phyloP scores from a whole-genome alignment of 2,329 filamentous ascomycete genomes.

The Podosphaera fusca region DNA sequence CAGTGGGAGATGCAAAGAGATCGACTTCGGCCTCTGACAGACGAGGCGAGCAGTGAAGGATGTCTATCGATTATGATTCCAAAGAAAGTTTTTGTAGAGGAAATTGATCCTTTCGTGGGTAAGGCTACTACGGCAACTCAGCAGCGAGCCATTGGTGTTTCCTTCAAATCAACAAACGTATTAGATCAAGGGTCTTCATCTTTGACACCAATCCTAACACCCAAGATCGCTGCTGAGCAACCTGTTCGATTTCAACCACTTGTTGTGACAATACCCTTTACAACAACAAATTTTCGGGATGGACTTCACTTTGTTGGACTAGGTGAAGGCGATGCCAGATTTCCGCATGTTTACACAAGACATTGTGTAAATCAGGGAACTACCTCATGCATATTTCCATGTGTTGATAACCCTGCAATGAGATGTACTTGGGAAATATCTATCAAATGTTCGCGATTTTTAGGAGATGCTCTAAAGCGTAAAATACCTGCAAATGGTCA shows the following conservation, averaged over 20 bases:
- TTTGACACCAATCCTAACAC: conserved; percentile 13
- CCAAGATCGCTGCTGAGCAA: conserved; percentile 17
- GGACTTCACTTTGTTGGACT: conserved; percentile 82
- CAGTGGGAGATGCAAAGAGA: conserved; percentile 56
- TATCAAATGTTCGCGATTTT: conserved; percentile 62
- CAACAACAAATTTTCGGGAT: conserved; percentile 52
- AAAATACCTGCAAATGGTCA: conserved; percentile 21
- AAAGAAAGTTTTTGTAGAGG: conserved; percentile 34
- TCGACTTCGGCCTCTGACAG: conserved; percentile 25
- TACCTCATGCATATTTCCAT: conserved; percentile 75
- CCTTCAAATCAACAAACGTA: conserved; percentile 11
- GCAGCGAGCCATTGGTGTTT: conserved; percentile 17
- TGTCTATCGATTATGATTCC: conserved; percentile 37
- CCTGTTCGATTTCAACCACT: conserved; percentile 30
- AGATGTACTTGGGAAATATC: conserved; percentile 74
- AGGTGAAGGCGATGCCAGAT: conserved; percentile 55
- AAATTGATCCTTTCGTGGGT: conserved; percentile 29
- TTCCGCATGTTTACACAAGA: conserved; percentile 77
- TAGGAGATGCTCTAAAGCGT: conserved; percentile 48
- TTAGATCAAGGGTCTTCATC: conserved; percentile 17
- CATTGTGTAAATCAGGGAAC: conserved; percentile 58
- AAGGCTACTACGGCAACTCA: conserved; percentile 23
- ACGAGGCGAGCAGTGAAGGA: conserved; percentile 22
- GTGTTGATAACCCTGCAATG: conserved; percentile 64
- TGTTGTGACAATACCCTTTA: conserved; percentile 51